Evolutionary conservation across 306 rosid species (phyloP).

Genomic region (Vicia sativa): DNA sequence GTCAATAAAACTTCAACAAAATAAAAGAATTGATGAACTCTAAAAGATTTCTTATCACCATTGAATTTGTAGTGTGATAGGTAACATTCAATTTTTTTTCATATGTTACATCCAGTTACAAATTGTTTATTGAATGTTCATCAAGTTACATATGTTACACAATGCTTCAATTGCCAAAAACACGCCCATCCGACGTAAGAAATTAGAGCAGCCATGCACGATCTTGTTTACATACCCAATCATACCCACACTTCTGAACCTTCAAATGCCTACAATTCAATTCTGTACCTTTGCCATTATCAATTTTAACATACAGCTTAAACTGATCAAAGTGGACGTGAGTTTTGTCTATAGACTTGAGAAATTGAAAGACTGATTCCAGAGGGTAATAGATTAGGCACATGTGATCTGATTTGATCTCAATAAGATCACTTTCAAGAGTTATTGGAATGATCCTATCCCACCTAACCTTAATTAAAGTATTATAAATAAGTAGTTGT

Average conservation of each 20-base stretch:
- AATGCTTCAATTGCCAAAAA: background rate
- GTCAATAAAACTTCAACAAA: no score
- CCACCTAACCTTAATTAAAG: background rate
- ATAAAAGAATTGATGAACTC: no score
- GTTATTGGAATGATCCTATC: background rate
- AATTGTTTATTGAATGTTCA: no score
- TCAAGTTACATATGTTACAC: no score
- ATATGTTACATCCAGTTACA: no score
- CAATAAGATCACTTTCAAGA: background rate
- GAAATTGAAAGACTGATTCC: background rate
- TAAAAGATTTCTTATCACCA: no score
- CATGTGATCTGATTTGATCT: background rate
- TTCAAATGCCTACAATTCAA: background rate
- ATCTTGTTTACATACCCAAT: conserved; percentile 4
- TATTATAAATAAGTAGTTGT: background rate
- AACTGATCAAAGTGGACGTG: no score
- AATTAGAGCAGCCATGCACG: background rate
- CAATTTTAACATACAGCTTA: background rate
- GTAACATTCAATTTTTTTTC: no score
- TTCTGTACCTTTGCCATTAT: background rate
- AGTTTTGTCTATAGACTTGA: no score
- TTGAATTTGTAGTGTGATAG: no score
- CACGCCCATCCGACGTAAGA: background rate
- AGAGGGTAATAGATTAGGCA: background rate
- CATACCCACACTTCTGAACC: background rate